phyloP scores from a whole-genome alignment of 2,329 filamentous ascomycete genomes.

The Cytospora piceae region DNA sequence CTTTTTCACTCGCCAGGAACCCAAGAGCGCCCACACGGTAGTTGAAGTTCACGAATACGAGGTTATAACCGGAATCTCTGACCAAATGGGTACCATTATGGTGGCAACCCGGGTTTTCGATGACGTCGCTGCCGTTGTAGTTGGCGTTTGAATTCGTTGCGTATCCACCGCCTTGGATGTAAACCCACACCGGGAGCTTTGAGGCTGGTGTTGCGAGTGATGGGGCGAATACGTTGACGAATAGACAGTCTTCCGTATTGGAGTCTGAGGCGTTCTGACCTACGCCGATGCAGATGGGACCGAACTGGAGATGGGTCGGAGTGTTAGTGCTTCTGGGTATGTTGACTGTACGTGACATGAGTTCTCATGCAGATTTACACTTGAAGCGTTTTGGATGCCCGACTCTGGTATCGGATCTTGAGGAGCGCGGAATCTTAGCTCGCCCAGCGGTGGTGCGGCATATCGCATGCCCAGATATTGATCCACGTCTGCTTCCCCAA shows the following conservation, averaged over 20 bases:
- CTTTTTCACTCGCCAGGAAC: constrained; percentile 49
- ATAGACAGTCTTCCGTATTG: constrained; percentile 46
- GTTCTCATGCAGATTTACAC: constrained; percentile 43
- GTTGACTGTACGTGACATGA: background rate
- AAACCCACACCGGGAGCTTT: constrained; percentile 57
- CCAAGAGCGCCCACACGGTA: constrained; percentile 24
- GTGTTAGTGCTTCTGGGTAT: background rate
- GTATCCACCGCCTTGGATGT: constrained; percentile 56
- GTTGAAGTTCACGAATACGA: constrained; percentile 25
- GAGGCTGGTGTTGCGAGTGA: constrained; percentile 43
- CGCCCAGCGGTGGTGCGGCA: constrained; percentile 69
- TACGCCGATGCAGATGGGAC: constrained; percentile 48
- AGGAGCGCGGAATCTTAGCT: constrained; percentile 69
- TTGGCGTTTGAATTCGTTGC: constrained; percentile 51
- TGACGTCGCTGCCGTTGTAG: constrained; percentile 53
- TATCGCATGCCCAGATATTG: constrained; percentile 78
- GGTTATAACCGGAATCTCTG: constrained; percentile 50
- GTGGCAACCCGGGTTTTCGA: constrained; percentile 46
- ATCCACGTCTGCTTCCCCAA: constrained; percentile 58
- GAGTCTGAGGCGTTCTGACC: constrained; percentile 36
- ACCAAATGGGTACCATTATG: constrained; percentile 63
- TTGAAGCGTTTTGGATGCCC: constrained; percentile 56
- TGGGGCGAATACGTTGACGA: constrained; percentile 49
- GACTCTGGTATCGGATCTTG: constrained; percentile 56
- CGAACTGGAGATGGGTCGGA: constrained; percentile 42